These are phyloP conservation scores for Carex myosuroides DNA, from an alignment of 176 grass and related monocot genomes.

Conservation along the genomic window DNA sequence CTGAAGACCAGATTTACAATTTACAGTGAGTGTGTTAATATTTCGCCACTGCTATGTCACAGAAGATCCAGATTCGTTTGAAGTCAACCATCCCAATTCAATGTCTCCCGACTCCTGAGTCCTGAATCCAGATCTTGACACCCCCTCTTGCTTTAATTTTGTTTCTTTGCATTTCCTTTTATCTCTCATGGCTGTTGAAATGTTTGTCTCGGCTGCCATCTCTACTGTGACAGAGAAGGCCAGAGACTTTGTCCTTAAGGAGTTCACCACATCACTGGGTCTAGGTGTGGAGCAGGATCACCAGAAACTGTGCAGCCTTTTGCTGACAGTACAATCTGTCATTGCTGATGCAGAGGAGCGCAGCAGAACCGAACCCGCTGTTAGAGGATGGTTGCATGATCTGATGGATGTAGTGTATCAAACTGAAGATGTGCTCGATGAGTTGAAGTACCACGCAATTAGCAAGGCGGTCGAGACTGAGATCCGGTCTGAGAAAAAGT, in stretches of 20 bases:
- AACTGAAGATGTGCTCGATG: not conserved
- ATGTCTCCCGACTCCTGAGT: no score
- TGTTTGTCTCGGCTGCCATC: not conserved
- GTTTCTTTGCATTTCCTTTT: no score
- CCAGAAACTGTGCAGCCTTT: not conserved
- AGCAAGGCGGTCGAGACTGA: not conserved
- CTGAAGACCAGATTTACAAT: no score
- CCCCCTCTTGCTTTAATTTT: no score
- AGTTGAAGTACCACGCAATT: not conserved
- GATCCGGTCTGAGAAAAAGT: not conserved
- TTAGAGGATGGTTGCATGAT: not conserved
- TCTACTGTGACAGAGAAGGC: not conserved
- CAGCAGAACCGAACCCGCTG: not conserved
- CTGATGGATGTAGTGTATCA: not conserved
- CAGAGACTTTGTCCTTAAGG: not conserved
- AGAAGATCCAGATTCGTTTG: no score
- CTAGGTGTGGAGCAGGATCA: not conserved
- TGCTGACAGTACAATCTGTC: not conserved
- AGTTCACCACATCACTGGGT: not conserved
- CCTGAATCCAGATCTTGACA: no score
- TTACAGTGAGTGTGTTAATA: no score
- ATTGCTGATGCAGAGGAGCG: not conserved
- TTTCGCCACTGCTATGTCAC: no score
- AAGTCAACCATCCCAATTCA: no score
- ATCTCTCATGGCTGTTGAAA: not conserved